Conservation (phyloP, 176 grass and related monocot genomes). For the Zea mays region Zm-B73-REFERENCE-NAM-5.0 NC_050100.1:4323501-4324000, state of each 20-base stretch:
- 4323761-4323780: background rate
- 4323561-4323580: background rate
- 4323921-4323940: constrained; percentile 23
- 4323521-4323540: constrained; percentile 33
- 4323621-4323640: constrained; percentile 16
- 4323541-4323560: constrained; percentile 61
- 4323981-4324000: constrained; percentile 65
- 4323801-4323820: constrained; percentile 75
- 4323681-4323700: background rate
- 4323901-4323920: too few relatives aligned
- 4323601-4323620: constrained; percentile 31
- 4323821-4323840: constrained; percentile 48
- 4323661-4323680: background rate
- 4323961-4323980: constrained; percentile 77
- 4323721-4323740: constrained; percentile 10
- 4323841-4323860: constrained; percentile 52
- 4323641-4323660: background rate
- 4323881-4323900: background rate
- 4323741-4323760: constrained; percentile 17
- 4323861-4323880: constrained; percentile 58
- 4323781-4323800: constrained; percentile 35
- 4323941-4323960: background rate
- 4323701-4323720: constrained; percentile 60
- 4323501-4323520: constrained; percentile 38
- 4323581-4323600: constrained; percentile 58